Evolutionary conservation across 2,329 filamentous ascomycete species (phyloP).

Genomic region (Arthroderma uncinatum): DNA sequence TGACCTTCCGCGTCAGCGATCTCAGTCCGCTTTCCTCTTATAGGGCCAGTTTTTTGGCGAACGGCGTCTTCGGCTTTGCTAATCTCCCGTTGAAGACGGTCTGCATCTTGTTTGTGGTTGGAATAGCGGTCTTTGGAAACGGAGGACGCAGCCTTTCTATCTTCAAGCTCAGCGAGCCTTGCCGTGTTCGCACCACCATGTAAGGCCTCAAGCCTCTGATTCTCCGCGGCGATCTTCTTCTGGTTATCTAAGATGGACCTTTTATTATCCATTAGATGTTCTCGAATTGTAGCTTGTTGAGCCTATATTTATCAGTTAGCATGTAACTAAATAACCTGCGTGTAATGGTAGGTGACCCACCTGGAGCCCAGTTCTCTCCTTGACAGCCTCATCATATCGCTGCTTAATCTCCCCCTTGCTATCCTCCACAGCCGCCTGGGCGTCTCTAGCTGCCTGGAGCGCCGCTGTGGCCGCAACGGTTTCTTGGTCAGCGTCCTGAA

Average conservation of each 20-base stretch:
- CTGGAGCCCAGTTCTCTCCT: conserved; percentile 45
- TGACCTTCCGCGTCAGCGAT: conserved; percentile 42
- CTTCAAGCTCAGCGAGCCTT: conserved; percentile 49
- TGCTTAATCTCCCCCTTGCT: conserved; percentile 41
- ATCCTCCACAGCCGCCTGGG: conserved; percentile 35
- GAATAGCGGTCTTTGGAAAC: conserved; percentile 36
- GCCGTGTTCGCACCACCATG: conserved; percentile 58
- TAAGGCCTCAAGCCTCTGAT: conserved; percentile 50
- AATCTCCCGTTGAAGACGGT: conserved; percentile 27
- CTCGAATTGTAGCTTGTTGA: conserved; percentile 55
- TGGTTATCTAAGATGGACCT: conserved; percentile 32
- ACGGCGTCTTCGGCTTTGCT: conserved; percentile 26
- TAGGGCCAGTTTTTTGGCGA: conserved; percentile 17
- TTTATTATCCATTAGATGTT: conserved; percentile 45
- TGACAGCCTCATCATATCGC: conserved; percentile 44
- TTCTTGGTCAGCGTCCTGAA: conserved; percentile 33
- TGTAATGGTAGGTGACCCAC: conserved; percentile 17
- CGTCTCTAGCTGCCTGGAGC: conserved; percentile 36
- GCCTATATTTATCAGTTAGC: conserved; percentile 32
- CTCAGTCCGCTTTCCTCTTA: conserved; percentile 42
- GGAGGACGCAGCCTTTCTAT: conserved; percentile 43
- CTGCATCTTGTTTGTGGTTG: conserved; percentile 30
- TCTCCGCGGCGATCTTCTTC: conserved; percentile 39
- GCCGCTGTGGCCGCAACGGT: conserved; percentile 32
- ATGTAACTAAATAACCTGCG: conserved; percentile 6